Percentiles rank a stretch among this genome's conserved stretches.
These are phyloP conservation scores for Lipomyces yamanashiensis DNA, from an alignment of 805 yeast species.

Conservation along the genomic window DNA sequence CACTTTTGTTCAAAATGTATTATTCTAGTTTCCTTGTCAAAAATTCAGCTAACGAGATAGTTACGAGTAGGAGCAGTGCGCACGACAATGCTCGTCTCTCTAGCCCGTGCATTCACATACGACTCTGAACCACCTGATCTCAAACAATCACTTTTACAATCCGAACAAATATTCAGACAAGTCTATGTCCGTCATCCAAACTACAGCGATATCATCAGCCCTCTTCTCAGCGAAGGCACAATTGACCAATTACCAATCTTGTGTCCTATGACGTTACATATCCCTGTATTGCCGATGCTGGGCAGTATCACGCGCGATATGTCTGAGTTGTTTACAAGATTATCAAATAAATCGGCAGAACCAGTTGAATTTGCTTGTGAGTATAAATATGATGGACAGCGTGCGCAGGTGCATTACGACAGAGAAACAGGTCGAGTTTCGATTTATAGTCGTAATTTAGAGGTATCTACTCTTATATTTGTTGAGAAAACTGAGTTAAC, in stretches of 20 bases:
- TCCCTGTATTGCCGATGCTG: constrained; percentile 40
- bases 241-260: constrained; percentile 6
- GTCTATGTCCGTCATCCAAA: constrained; percentile 39
- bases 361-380: constrained; percentile 38
- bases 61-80: constrained; percentile 39
- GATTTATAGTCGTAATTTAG: constrained; percentile 39
- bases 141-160: constrained; percentile 13
- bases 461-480: constrained; percentile 5
- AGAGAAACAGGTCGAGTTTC: constrained; percentile 24
- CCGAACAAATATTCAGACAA: constrained; percentile 35
- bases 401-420: constrained; percentile 40
- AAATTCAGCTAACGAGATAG: neutral
- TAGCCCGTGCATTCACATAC: constrained; percentile 37
- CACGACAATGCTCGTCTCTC: constrained; percentile 38
- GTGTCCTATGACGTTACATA: constrained; percentile 37
- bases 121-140: neutral
- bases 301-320: constrained; percentile 40
- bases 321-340: constrained; percentile 30
- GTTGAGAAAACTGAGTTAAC: neutral
- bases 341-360: constrained; percentile 1
- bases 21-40: neutral
- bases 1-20: constrained; percentile 36
- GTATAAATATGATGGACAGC: constrained; percentile 40
- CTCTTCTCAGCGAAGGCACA: constrained; percentile 11
- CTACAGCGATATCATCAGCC: constrained; percentile 30